phyloP scores from a whole-genome alignment of 352 stramenopile species.

The Pythium coloratum region DNA sequence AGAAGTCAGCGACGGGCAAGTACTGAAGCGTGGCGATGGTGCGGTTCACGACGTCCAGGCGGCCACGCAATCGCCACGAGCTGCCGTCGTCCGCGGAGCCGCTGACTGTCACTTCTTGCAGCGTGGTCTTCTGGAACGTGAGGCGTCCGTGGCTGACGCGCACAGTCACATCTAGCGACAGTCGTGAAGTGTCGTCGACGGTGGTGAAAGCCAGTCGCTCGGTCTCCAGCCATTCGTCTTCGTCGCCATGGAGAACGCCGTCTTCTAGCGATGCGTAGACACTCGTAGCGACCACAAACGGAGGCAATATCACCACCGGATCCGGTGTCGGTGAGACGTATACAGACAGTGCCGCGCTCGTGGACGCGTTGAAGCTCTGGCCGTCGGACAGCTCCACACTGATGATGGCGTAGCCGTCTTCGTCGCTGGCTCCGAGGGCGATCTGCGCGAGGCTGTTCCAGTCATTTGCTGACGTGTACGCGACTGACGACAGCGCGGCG shows the following conservation, averaged over 20 bases:
- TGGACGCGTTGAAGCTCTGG: conserved; percentile 19
- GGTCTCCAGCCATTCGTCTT: conserved; percentile 41
- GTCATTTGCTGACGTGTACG: conserved; percentile 55
- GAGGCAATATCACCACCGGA: conserved; percentile 24
- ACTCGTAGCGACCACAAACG: conserved; percentile 22
- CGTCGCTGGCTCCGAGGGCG: not conserved
- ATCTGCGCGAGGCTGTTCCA: conserved; percentile 62
- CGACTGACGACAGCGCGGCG: conserved; percentile 37
- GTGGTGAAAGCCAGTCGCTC: conserved; percentile 42
- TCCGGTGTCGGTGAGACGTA: conserved; percentile 28
- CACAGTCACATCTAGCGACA: conserved; percentile 35
- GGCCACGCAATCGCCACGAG: conserved; percentile 16
- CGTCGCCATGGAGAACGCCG: conserved; percentile 42
- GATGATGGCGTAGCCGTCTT: conserved; percentile 53
- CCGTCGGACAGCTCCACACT: conserved; percentile 40
- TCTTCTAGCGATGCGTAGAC: conserved; percentile 24
- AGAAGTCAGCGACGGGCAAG: conserved; percentile 38
- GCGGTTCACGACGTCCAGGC: conserved; percentile 36
- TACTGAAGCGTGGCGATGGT: conserved; percentile 43
- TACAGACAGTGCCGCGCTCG: conserved; percentile 7
- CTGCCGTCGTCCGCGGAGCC: conserved; percentile 15
- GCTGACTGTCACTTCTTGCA: conserved; percentile 10
- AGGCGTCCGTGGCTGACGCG: conserved; percentile 32
- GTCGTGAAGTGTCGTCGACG: conserved; percentile 41
- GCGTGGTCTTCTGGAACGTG: not conserved